Evolutionary conservation across 2,329 filamentous ascomycete genomes (phyloP).

Genomic region (Rhinocladiella similis): DNA sequence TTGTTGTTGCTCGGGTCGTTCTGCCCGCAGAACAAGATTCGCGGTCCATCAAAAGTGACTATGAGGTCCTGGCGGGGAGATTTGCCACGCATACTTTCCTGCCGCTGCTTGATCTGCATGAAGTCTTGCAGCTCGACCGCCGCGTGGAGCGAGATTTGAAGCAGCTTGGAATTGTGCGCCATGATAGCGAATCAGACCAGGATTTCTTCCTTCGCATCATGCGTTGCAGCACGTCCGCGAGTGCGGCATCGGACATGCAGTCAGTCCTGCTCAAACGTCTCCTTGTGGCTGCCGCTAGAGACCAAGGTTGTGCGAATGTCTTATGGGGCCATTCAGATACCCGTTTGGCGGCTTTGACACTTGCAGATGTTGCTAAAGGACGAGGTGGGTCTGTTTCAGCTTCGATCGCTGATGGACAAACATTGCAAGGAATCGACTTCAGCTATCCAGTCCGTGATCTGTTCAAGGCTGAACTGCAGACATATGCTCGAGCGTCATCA

Average conservation of each 20-base stretch:
- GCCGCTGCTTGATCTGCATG: slow-evolving; percentile 62
- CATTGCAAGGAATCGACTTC: slow-evolving; percentile 59
- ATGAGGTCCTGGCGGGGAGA: slow-evolving; percentile 51
- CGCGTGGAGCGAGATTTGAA: slow-evolving; percentile 19
- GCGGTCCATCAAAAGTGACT: slow-evolving; percentile 38
- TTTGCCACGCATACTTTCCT: slow-evolving; percentile 68
- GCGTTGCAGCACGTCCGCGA: slow-evolving; percentile 66
- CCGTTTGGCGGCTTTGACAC: slow-evolving; percentile 77
- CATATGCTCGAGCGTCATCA: slow-evolving; percentile 58
- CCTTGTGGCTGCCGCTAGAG: slow-evolving; percentile 64
- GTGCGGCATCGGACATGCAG: slow-evolving; percentile 72
- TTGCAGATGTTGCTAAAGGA: slow-evolving; percentile 88
- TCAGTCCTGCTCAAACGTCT: slow-evolving; percentile 71
- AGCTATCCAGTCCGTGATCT: slow-evolving; percentile 84
- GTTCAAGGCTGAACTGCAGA: slow-evolving; percentile 74
- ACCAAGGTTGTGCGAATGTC: slow-evolving; percentile 65
- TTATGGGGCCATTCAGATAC: slow-evolving; percentile 87
- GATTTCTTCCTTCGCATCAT: slow-evolving; percentile 58
- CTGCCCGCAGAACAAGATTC: slow-evolving; percentile 36
- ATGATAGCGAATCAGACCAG: slow-evolving; percentile 34
- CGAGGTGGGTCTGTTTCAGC: slow-evolving; percentile 80
- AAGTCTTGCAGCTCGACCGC: slow-evolving; percentile 52
- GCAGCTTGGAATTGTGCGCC: slow-evolving; percentile 13
- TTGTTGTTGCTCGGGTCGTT: slow-evolving; percentile 45
- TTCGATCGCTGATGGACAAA: slow-evolving; percentile 74